Base-by-base conservation (phyloP, 805 yeast species). In the Kazachstania africana region DNA sequence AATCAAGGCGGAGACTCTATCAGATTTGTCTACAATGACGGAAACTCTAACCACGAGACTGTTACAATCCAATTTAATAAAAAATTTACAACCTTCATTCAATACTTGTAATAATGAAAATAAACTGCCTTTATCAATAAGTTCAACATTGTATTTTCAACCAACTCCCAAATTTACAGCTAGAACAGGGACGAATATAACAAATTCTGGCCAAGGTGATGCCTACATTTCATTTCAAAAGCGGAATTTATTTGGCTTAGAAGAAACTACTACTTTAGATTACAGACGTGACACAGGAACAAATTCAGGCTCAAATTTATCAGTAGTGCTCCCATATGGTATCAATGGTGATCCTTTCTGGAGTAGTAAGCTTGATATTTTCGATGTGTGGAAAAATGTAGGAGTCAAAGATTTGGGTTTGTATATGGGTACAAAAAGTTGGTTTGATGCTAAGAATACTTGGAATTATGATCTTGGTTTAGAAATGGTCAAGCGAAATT, bases 131-230 rank as follows among this genome's bases (percentile, higher is more conserved):
- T 18, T 38, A 26, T 34, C 34, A 5, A 21, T 38, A 4, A 10
- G 25, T 4, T 17, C 34, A 8, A 31, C 34, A 8, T 25, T 38
- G 22, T 27, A 36, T 17, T 36, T 25, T 17, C 37, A 38, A 24
- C 39, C 42, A 5, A 32, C 31, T 5, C 32, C 42, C 4, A 68
- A 70, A 42, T 79, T 85, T 44, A 67, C 70, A 37, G 87, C 94
- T 32, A 81, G 80, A 45, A 82, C 96, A 1, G 99, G 99, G 4
- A 91, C 97, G 2, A 87, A 85, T 54, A 72, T 91, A 6, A 97
- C 97, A 2, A 88, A 91, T 50, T 36, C 39, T 8, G 94, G 94
- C 20, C 97, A 91, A 60, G 98, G 96, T 19, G 49, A 82, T 49
- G 97, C 96, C 1, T 85, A 87, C 48, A 66, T 84, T 28, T 77